These are phyloP conservation scores for Fraxinus americana DNA, from an alignment of 257 asterid genomes.

Conservation along the genomic window DNA sequence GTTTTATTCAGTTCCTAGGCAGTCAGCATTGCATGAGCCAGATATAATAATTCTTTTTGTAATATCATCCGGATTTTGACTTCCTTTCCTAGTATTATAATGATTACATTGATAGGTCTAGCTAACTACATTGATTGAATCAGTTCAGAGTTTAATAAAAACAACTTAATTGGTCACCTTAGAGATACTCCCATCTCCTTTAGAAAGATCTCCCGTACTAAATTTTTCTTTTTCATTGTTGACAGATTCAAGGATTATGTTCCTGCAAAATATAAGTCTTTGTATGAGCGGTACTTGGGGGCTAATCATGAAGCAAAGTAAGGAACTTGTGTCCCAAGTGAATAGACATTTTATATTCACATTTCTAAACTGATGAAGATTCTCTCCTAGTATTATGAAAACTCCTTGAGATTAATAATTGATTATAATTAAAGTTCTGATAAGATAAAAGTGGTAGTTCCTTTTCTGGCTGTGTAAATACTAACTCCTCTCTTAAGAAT, in stretches of 20 bases:
- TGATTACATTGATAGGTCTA: not conserved
- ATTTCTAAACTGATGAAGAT: not conserved
- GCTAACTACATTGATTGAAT: not conserved
- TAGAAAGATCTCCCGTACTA: not conserved
- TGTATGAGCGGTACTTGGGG: slow-evolving; percentile 64
- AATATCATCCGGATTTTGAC: not conserved
- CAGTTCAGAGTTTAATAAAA: not conserved
- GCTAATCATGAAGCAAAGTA: slow-evolving; percentile 40
- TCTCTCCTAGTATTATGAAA: not conserved
- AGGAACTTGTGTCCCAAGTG: slow-evolving; percentile 22
- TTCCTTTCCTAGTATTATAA: not conserved
- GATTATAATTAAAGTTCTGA: not conserved
- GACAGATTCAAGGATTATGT: slow-evolving; percentile 85
- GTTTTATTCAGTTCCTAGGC: not conserved
- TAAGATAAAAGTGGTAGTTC: not conserved
- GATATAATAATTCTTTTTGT: not conserved
- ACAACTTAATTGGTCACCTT: not conserved
- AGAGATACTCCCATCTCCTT: not conserved
- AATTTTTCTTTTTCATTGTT: slow-evolving; percentile 25
- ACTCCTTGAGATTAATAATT: not conserved
- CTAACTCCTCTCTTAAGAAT: not conserved
- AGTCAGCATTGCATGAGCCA: not conserved
- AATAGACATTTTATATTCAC: not conserved
- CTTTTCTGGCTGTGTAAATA: not conserved
- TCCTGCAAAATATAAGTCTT: slow-evolving; percentile 68